These are phyloP conservation scores for Davidsoniella eucalypti DNA, from an alignment of 2,329 filamentous ascomycete genomes.

Conservation along the genomic window DNA sequence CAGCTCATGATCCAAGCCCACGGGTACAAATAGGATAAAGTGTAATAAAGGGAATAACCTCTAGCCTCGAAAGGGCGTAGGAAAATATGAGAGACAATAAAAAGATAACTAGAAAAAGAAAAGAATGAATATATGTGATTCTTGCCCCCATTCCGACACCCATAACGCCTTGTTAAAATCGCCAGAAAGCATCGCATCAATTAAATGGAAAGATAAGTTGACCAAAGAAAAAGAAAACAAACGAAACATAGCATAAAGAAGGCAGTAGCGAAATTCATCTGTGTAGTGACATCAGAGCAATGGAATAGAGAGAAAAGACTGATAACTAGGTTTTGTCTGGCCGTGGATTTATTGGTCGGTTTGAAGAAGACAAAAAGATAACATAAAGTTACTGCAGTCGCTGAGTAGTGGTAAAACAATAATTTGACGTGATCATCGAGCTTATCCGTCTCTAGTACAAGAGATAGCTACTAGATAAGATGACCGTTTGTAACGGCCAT, in stretches of 20 bases:
- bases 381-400: background rate
- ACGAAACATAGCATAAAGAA: background rate
- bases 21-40: no score
- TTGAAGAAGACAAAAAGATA: background rate
- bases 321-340: background rate
- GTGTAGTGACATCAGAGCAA: background rate
- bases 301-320: background rate
- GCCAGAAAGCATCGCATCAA: background rate
- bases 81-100: background rate
- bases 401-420: background rate
- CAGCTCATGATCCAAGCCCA: no score
- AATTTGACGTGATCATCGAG: background rate
- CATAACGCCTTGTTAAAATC: background rate
- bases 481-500: background rate
- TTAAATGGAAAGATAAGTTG: background rate
- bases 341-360: no score
- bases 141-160: background rate
- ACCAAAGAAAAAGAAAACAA: background rate
- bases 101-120: background rate
- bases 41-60: background rate
- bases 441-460: background rate
- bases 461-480: background rate
- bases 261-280: background rate
- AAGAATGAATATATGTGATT: background rate
- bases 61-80: background rate